A percentile compares a stretch with the other conserved stretches of the same genome.
These are phyloP conservation scores for Chalciporus pseudorubinellus DNA, from an alignment of 768 basidiomycete genomes.

Conservation along the genomic window DNA sequence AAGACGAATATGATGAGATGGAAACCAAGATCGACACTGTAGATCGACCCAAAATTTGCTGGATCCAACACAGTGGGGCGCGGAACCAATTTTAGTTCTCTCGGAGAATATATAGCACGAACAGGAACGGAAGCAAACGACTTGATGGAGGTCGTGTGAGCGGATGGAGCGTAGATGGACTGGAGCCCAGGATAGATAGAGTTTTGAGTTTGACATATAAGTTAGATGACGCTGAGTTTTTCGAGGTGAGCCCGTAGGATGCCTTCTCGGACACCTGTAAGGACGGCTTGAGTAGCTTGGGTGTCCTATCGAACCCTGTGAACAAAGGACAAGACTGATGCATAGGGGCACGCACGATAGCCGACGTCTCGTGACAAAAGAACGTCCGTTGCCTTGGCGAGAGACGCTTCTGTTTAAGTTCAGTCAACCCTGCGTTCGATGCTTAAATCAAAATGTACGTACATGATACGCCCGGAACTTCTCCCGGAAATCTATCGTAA, in stretches of 20 bases:
- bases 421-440: not conserved
- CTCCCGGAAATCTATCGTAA: slow-evolving; percentile 58
- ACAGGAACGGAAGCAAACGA: too few relatives aligned
- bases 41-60: too few relatives aligned
- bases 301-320: slow-evolving; percentile 32
- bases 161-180: not conserved
- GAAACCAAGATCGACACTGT: too few relatives aligned
- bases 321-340: not conserved
- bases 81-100: too few relatives aligned
- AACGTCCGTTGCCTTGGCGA: slow-evolving; percentile 60
- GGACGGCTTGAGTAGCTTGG: slow-evolving; percentile 36
- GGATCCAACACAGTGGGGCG: too few relatives aligned
- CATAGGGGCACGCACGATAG: slow-evolving; percentile 48
- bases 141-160: too few relatives aligned
- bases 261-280: slow-evolving; percentile 43
- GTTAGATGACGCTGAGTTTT: slow-evolving; percentile 28
- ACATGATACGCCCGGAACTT: slow-evolving; percentile 66
- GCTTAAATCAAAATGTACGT: slow-evolving; percentile 20
- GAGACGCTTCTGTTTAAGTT: slow-evolving; percentile 43
- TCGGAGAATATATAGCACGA: too few relatives aligned
- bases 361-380: slow-evolving; percentile 68
- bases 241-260: slow-evolving; percentile 34
- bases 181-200: not conserved
- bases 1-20: too few relatives aligned
- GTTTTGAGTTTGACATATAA: not conserved